These are phyloP conservation scores for Ophiostoma himal-ulmi DNA, from an alignment of 2,329 filamentous ascomycete species.

Conservation along the genomic window DNA sequence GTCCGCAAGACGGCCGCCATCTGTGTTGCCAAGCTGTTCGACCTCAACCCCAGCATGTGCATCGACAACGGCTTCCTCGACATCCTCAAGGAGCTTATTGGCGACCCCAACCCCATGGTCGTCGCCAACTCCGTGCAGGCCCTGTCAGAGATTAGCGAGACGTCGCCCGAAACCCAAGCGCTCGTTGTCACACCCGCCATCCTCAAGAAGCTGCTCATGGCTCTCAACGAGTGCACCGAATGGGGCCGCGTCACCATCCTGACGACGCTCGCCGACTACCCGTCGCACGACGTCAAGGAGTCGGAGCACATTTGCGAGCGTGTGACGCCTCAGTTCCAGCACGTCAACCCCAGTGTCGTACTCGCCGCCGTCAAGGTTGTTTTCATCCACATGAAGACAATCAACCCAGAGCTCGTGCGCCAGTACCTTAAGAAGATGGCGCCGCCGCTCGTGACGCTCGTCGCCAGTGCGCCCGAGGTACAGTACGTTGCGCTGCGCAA, in stretches of 20 bases:
- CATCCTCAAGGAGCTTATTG: constrained; percentile 88
- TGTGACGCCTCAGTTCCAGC: constrained; percentile 94
- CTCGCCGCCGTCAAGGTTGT: constrained; percentile 96
- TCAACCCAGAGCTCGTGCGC: constrained; percentile 70
- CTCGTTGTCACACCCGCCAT: constrained; percentile 74
- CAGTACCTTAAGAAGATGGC: constrained; percentile 99
- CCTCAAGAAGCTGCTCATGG: constrained; percentile 93
- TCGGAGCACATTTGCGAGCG: constrained; percentile 97
- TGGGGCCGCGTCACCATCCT: constrained; percentile 96
- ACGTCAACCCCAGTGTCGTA: constrained; percentile 95
- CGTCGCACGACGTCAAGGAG: constrained; percentile 82
- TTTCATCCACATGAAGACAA: constrained; percentile 87
- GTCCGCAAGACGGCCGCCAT: constrained; percentile 97
- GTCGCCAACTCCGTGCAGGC: constrained; percentile 96
- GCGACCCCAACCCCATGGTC: constrained; percentile 97
- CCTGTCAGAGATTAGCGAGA: constrained; percentile 82
- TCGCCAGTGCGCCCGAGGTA: constrained; percentile 92
- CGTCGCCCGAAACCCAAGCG: constrained; percentile 83
- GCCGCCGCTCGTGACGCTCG: constrained; percentile 87
- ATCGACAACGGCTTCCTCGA: constrained; percentile 96
- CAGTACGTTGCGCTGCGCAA: constrained; percentile 96
- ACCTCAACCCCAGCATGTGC: constrained; percentile 86
- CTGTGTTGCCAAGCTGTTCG: constrained; percentile 95
- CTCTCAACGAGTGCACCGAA: constrained; percentile 95
- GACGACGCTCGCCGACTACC: constrained; percentile 82